Evolutionary conservation across 2,329 filamentous ascomycete genomes (phyloP).

Genomic region (Aspergillus ibericus): DNA sequence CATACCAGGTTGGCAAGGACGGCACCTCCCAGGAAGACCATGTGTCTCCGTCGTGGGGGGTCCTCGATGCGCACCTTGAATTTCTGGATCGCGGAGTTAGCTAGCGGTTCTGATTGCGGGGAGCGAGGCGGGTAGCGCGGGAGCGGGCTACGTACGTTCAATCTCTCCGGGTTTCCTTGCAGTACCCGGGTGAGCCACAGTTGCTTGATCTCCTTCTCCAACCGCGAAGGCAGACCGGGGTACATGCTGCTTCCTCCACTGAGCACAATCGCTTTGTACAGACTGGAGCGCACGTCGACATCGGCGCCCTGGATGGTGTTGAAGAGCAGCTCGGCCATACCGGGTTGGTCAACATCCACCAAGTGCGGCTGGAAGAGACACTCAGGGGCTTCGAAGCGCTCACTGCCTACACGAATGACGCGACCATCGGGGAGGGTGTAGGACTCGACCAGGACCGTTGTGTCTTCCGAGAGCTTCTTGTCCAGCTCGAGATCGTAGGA

Average conservation of each 20-base stretch:
- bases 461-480: constrained; percentile 94
- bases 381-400: constrained; percentile 96
- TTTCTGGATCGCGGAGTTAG: constrained; percentile 58
- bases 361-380: constrained; percentile 98
- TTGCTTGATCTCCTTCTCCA: constrained; percentile 99
- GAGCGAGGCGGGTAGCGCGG: background rate
- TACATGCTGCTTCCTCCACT: constrained; percentile 99
- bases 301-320: constrained; percentile 97
- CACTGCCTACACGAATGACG: constrained; percentile 92
- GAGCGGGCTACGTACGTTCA: constrained; percentile 58
- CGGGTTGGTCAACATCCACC: constrained; percentile 94
- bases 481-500: constrained; percentile 97
- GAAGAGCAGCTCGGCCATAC: constrained; percentile 95
- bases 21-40: constrained; percentile 98
- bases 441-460: constrained; percentile 92
- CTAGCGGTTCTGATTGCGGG: background rate
- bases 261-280: constrained; percentile 97
- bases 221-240: constrained; percentile 84
- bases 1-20: constrained; percentile 88
- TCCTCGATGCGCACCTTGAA: constrained; percentile 99
- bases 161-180: constrained; percentile 83
- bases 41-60: constrained; percentile 90
- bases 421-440: constrained; percentile 96
- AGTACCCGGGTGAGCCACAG: constrained; percentile 93
- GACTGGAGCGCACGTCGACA: constrained; percentile 86